Percentiles rank a stretch among this genome's conserved stretches.
Conservation (phyloP, 176 grass and related monocot genomes). For the Echinochloa phyllopogon region DNA sequence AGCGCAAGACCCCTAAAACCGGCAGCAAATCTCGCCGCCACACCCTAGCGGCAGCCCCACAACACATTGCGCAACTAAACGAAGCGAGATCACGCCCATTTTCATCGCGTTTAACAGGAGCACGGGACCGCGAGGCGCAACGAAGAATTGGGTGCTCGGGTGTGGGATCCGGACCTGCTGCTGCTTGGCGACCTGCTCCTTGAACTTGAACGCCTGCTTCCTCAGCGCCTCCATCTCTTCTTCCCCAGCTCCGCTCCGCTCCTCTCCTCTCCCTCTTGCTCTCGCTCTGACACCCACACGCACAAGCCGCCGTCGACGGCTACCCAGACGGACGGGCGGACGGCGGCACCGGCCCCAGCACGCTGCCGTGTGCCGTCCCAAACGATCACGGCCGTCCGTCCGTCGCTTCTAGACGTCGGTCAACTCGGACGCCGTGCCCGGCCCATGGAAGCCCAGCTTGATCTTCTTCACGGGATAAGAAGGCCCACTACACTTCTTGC, state of each 20-base stretch:
- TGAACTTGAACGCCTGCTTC: conserved; percentile 89
- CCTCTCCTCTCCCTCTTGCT: background rate
- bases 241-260: background rate
- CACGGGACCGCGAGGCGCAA: background rate
- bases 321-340: background rate
- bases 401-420: background rate
- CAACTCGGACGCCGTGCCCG: background rate
- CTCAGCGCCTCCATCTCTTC: conserved; percentile 80
- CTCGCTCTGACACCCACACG: background rate
- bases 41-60: background rate
- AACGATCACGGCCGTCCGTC: conserved; percentile 2
- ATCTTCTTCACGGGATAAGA: background rate
- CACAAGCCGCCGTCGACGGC: background rate
- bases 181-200: conserved; percentile 97
- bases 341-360: background rate
- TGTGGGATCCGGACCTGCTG: conserved; percentile 67
- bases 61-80: background rate
- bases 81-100: conserved; percentile 25
- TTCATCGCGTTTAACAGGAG: background rate
- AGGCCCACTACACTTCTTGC: background rate
- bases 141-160: conserved; percentile 24
- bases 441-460: background rate
- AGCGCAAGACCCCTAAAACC: background rate
- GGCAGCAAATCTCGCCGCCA: background rate
- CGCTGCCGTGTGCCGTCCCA: conserved; percentile 17